phyloP scores from a whole-genome alignment of 352 stramenopile species.

The Sclerospora graminicola region DNA sequence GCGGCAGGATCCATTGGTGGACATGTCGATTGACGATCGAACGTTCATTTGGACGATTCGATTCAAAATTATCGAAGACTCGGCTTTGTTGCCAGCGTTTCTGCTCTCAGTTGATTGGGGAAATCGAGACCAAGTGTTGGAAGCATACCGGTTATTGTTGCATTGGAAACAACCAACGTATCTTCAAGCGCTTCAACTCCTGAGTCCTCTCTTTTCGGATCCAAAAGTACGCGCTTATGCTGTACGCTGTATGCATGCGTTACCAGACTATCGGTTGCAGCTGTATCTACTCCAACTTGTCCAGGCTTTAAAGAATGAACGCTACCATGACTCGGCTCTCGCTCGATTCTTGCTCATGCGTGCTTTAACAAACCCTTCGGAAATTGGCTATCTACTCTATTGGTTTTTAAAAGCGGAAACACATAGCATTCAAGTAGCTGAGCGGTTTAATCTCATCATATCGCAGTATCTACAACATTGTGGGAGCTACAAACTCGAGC shows the following conservation, averaged over 20 bases:
- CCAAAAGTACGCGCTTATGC: slow-evolving; percentile 89
- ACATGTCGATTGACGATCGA: slow-evolving; percentile 45
- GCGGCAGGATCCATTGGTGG: slow-evolving; percentile 48
- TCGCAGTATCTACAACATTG: slow-evolving; percentile 84
- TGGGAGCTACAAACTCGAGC: slow-evolving; percentile 78
- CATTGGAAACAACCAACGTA: slow-evolving; percentile 74
- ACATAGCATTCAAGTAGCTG: slow-evolving; percentile 44
- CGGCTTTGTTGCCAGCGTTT: slow-evolving; percentile 76
- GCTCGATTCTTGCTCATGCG: slow-evolving; percentile 72
- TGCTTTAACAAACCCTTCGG: slow-evolving; percentile 51
- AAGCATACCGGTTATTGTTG: slow-evolving; percentile 71
- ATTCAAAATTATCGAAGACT: slow-evolving; percentile 42
- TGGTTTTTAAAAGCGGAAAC: slow-evolving; percentile 74
- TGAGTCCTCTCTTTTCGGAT: slow-evolving; percentile 80
- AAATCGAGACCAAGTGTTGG: slow-evolving; percentile 60
- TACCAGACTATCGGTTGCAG: slow-evolving; percentile 81
- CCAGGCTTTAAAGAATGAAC: slow-evolving; percentile 77
- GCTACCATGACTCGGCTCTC: slow-evolving; percentile 73
- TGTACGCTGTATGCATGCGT: slow-evolving; percentile 80
- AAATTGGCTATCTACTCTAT: slow-evolving; percentile 79
- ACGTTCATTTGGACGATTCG: slow-evolving; percentile 69
- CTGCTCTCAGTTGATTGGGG: slow-evolving; percentile 81
- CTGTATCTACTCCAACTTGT: slow-evolving; percentile 83
- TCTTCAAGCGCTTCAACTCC: slow-evolving; percentile 78
- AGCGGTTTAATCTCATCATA: slow-evolving; percentile 60